Percentiles rank a stretch among this genome's conserved stretches.
Evolutionary conservation across 495 filamentous ascomycete genomes (phyloP).

Genomic region (Tuber brumale): DNA sequence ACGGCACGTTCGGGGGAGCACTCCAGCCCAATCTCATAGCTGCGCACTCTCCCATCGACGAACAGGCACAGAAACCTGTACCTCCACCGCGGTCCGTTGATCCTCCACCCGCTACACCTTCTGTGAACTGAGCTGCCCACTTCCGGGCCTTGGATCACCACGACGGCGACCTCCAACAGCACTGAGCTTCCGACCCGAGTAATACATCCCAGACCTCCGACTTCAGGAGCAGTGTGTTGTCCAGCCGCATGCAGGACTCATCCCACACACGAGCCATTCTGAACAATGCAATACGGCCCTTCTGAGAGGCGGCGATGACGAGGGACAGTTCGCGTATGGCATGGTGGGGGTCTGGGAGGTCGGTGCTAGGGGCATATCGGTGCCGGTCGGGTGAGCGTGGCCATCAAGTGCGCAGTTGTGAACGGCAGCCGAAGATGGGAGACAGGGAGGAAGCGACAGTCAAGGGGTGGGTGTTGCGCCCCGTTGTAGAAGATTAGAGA

Average conservation of each 20-base stretch:
- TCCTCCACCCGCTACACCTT: slow-evolving; percentile 20
- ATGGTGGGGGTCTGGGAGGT: slow-evolving; percentile 69
- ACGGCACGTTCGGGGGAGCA: too few relatives aligned
- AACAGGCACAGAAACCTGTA: slow-evolving; percentile 74
- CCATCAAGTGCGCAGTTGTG: slow-evolving; percentile 46
- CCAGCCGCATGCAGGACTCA: slow-evolving; percentile 42
- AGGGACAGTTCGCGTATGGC: slow-evolving; percentile 73
- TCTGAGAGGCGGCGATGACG: slow-evolving; percentile 64
- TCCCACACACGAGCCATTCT: slow-evolving; percentile 54
- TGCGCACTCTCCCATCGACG: slow-evolving; percentile 67
- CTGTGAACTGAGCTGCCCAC: slow-evolving; percentile 17
- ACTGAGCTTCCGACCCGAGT: slow-evolving; percentile 28
- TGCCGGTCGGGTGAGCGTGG: slow-evolving; percentile 42
- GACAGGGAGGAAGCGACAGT: slow-evolving; percentile 49
- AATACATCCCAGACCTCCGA: not conserved
- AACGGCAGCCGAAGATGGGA: slow-evolving; percentile 47
- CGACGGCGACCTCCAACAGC: slow-evolving; percentile 53
- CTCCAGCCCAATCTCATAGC: slow-evolving; percentile 61
- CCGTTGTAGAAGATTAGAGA: too few relatives aligned
- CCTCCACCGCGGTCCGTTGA: slow-evolving; percentile 41
- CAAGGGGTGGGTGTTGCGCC: slow-evolving; percentile 55
- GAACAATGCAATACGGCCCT: slow-evolving; percentile 67
- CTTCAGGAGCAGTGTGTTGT: slow-evolving; percentile 35
- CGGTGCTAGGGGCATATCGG: slow-evolving; percentile 45
- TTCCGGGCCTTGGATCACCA: slow-evolving; percentile 58